Percentiles rank a stretch among this genome's conserved stretches.
Evolutionary conservation across 345 rosid genomes (phyloP).

Genomic region (Eucalyptus guilfoylei): DNA sequence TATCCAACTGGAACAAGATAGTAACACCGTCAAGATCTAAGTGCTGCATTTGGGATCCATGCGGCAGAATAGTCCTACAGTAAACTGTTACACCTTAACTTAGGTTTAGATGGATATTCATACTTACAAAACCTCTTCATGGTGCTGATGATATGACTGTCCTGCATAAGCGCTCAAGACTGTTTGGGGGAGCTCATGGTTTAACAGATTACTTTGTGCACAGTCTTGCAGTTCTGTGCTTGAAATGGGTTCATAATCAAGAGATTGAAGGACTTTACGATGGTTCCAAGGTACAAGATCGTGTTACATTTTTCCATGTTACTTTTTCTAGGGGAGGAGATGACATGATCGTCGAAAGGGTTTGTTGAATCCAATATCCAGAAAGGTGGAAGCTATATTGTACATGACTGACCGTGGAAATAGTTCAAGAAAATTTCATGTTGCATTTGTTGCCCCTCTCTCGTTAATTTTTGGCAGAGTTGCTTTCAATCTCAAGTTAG

Average conservation of each 20-base stretch:
- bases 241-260: background rate
- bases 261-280: background rate
- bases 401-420: background rate
- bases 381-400: background rate
- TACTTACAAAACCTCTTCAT: background rate
- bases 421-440: background rate
- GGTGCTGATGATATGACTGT: background rate
- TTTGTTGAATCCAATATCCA: background rate
- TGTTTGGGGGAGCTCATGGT: background rate
- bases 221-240: background rate
- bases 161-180: background rate
- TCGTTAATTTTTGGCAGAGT: background rate
- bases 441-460: background rate
- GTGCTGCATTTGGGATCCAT: background rate
- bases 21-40: background rate
- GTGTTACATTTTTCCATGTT: background rate
- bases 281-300: background rate
- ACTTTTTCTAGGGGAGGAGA: background rate
- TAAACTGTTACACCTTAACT: background rate
- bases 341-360: background rate
- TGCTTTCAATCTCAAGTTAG: background rate
- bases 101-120: background rate
- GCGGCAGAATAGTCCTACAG: background rate
- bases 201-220: background rate
- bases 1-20: background rate